Conservation (phyloP, 352 stramenopile genomes). For the Pythium graminicola region DNA sequence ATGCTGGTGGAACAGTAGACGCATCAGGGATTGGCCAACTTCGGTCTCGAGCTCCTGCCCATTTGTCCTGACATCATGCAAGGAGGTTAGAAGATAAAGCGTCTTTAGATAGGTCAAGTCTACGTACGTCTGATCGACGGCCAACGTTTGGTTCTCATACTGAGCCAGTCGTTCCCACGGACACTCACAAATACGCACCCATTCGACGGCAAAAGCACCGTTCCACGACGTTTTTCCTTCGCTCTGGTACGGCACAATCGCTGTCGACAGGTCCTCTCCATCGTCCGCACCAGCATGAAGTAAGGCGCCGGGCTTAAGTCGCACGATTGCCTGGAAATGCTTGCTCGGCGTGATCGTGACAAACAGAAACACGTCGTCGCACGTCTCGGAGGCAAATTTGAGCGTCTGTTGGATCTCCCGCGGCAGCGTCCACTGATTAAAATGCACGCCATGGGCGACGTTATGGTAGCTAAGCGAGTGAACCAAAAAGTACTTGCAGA, state of each 20-base stretch:
- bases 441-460: conserved; percentile 72
- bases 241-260: conserved; percentile 53
- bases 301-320: conserved; percentile 33
- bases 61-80: conserved; percentile 50
- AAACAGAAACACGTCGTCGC: conserved; percentile 78
- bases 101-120: background rate
- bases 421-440: conserved; percentile 58
- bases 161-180: conserved; percentile 72
- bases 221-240: conserved; percentile 46
- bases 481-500: conserved; percentile 79
- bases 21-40: conserved; percentile 62
- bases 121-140: conserved; percentile 51
- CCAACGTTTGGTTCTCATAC: conserved; percentile 63
- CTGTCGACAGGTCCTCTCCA: conserved; percentile 45
- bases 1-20: conserved; percentile 73
- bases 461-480: conserved; percentile 81
- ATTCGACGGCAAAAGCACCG: conserved; percentile 67
- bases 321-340: conserved; percentile 74
- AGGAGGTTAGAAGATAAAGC: background rate
- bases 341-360: conserved; percentile 64
- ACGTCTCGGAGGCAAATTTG: conserved; percentile 62
- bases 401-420: conserved; percentile 46
- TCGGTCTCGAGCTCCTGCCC: conserved; percentile 60
- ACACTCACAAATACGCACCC: conserved; percentile 83
- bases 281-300: conserved; percentile 28